phyloP scores from a whole-genome alignment of 75 land plant species.

The Ceratopteris richardii region DNA sequence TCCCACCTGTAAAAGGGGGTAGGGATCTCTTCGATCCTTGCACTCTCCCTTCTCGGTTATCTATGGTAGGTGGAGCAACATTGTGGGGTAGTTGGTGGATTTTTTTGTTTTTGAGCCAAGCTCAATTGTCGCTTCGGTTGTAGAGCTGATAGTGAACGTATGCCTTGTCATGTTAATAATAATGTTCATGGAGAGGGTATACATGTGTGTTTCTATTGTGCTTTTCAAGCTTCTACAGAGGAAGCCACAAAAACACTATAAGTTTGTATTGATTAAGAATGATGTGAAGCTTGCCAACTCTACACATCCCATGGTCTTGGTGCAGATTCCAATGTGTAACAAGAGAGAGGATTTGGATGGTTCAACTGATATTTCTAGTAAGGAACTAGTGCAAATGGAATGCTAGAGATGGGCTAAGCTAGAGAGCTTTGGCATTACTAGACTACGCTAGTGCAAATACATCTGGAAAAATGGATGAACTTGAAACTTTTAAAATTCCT shows the following conservation, averaged over 20 bases:
- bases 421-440: neutral
- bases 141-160: constrained; percentile 29
- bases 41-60: no score
- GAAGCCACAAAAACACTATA: constrained; percentile 51
- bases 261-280: constrained; percentile 54
- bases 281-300: constrained; percentile 19
- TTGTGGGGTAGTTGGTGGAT: constrained; percentile 24
- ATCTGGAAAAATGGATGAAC: constrained; percentile 20
- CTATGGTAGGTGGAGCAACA: no score
- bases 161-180: constrained; percentile 63
- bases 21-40: no score
- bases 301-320: constrained; percentile 69
- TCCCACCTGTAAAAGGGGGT: no score
- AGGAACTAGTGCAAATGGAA: constrained; percentile 63
- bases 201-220: constrained; percentile 51
- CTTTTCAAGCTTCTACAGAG: constrained; percentile 43
- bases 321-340: constrained; percentile 74
- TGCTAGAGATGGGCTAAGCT: constrained; percentile 12
- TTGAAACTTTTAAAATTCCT: constrained; percentile 39
- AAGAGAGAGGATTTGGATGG: constrained; percentile 73
- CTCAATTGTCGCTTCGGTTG: constrained; percentile 49
- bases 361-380: constrained; percentile 63
- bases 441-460: neutral
- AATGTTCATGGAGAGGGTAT: constrained; percentile 71
- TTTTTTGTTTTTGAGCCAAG: constrained; percentile 46